Evolutionary conservation across 2,329 filamentous ascomycete species (phyloP), one percentile per base, ranked within the genome.

Genomic region (Clonostachys sp.): DNA sequence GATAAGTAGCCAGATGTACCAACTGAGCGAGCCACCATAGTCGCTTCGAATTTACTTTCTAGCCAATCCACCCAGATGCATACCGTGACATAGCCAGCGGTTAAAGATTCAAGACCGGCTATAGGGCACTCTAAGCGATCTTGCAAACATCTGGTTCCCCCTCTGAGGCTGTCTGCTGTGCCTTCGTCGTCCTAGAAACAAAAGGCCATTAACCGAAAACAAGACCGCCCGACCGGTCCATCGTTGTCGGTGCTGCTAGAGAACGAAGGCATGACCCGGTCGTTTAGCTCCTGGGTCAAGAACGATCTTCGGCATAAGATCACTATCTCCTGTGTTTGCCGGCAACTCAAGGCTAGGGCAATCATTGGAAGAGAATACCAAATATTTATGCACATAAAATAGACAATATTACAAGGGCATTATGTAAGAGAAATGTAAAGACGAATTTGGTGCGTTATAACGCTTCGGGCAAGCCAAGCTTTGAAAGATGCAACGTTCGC

Each of bases 261-360:
- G 52, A 81, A 82, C 3, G 58, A 50, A 0, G 77, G 78, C 52
- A 79, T 63, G 13, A 81, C 63, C 75, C 75, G 81, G 1, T 61
- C 53, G 4, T 62, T 58, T 5, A 80, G 54, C 1, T 58, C 18
- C 57, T 0, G 62, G 56, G 48, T 75, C 71, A 1, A 61, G 53
- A 24, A 80, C 53, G 33, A 33, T 67, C n/a, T n/a, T n/a, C n/a
- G n/a, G 49, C 13, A 80, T 66, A n/a, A 64, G 16, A 4, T 59
- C 24, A 0, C 62, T 62, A 79, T 71, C 7, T 55, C 16, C 36
- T 39, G 36, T 9, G 36, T 9, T 24, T 24, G 20, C 20, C 20
- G 5, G 5, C 5, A 24, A 24, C 20, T 24, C 20, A 24, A 24
- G 5, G 20, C 20, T 24, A 24, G 5, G 20, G 20, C 20, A 2